Conservation (phyloP, 257 asterid species). For the Sherardia arvensis region DNA sequence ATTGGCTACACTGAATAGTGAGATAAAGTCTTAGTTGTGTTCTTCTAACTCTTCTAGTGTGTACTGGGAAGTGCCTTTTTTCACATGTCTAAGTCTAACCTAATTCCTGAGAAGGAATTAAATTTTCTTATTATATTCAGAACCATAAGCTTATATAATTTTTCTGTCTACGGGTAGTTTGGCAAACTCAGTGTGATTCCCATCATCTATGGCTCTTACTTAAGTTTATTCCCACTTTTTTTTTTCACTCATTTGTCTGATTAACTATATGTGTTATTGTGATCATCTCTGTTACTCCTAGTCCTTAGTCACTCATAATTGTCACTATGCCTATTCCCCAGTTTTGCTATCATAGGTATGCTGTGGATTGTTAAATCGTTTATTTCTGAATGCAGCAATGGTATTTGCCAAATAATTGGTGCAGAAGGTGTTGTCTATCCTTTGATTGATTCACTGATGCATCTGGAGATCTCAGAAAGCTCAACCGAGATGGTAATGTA, state of each 20-base stretch:
- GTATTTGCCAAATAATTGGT: conserved; percentile 58
- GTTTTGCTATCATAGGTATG: neutral
- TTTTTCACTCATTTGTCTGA: neutral
- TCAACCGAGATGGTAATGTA: conserved; percentile 43
- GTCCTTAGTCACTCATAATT: neutral
- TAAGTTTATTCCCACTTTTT: neutral
- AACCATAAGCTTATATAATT: neutral
- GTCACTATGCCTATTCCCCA: neutral
- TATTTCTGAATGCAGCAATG: conserved; percentile 44
- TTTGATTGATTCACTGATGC: conserved; percentile 47
- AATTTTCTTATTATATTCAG: neutral
- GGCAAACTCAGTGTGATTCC: neutral
- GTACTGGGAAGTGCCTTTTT: neutral
- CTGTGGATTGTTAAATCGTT: conserved; percentile 8
- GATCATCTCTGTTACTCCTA: neutral
- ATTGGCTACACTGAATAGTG: neutral
- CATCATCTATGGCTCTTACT: neutral
- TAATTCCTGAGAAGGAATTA: neutral
- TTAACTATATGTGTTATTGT: neutral
- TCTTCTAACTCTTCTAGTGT: neutral
- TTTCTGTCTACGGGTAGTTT: neutral
- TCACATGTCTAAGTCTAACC: neutral
- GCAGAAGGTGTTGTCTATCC: conserved; percentile 62
- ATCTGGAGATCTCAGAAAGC: conserved; percentile 30
- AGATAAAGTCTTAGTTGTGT: neutral